These are phyloP conservation scores for Neopestalotiopsis sp. DNA, from an alignment of 2,329 filamentous ascomycete species.

Conservation along the genomic window DNA sequence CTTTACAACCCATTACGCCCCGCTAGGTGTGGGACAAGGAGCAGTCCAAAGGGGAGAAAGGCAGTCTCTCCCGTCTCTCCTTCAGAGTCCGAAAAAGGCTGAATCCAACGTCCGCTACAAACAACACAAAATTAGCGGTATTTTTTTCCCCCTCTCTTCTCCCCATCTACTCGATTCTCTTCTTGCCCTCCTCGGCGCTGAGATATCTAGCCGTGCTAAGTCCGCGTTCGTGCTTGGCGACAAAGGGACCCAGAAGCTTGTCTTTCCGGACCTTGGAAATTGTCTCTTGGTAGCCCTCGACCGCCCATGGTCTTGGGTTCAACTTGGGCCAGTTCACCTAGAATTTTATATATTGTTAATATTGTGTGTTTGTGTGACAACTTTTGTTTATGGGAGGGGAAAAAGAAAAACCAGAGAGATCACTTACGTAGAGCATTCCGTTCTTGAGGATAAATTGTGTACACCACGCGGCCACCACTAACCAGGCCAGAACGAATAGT, in stretches of 20 bases:
- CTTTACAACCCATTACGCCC: background rate
- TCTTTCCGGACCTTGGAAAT: slow-evolving; percentile 84
- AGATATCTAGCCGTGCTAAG: slow-evolving; percentile 82
- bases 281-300: slow-evolving; percentile 88
- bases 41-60: background rate
- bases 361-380: background rate
- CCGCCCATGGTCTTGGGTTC: slow-evolving; percentile 84
- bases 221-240: slow-evolving; percentile 79
- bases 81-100: background rate
- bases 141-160: too few relatives aligned
- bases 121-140: background rate
- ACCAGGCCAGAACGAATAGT: slow-evolving; percentile 81
- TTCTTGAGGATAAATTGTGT: slow-evolving; percentile 80
- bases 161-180: slow-evolving; percentile 79
- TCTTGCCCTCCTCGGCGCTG: slow-evolving; percentile 96
- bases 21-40: background rate
- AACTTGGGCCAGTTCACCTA: slow-evolving; percentile 99
- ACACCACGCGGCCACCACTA: slow-evolving; percentile 72
- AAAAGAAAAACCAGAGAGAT: background rate
- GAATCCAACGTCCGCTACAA: background rate
- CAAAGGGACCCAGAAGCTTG: slow-evolving; percentile 76
- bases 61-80: background rate
- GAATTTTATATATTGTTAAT: slow-evolving; percentile 25
- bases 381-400: too few relatives aligned
- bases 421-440: slow-evolving; percentile 92